Conservation (phyloP, 495 filamentous ascomycete genomes). For the Tetracladium marchalianum region DNA sequence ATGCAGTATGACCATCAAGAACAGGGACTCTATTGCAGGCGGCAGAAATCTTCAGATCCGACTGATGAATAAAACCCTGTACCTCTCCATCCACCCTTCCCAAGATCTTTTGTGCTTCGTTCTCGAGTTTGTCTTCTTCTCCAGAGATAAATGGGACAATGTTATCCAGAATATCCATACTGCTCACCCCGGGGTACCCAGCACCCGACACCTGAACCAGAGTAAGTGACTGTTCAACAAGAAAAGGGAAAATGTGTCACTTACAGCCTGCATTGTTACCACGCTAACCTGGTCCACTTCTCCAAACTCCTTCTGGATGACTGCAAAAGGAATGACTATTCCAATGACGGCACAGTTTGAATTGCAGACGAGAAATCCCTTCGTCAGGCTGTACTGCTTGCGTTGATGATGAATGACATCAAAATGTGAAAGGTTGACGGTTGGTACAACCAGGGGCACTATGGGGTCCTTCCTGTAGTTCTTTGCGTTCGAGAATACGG, state of each 20-base stretch:
- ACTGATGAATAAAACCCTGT: slow-evolving; percentile 56
- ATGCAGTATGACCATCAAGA: slow-evolving; percentile 76
- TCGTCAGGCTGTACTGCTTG: slow-evolving; percentile 51
- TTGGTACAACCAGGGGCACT: slow-evolving; percentile 79
- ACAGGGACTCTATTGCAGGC: slow-evolving; percentile 79
- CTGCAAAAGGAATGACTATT: slow-evolving; percentile 80
- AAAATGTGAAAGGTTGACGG: slow-evolving; percentile 72
- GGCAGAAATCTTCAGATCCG: slow-evolving; percentile 56
- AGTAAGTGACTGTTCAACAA: too few relatives aligned
- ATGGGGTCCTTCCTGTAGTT: slow-evolving; percentile 76
- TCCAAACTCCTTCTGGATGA: slow-evolving; percentile 67
- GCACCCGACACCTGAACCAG: slow-evolving; percentile 40
- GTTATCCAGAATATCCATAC: slow-evolving; percentile 67
- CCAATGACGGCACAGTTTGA: slow-evolving; percentile 88
- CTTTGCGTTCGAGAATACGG: slow-evolving; percentile 84
- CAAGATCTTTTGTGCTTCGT: slow-evolving; percentile 78
- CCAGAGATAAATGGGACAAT: slow-evolving; percentile 80
- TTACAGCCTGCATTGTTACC: slow-evolving; percentile 76
- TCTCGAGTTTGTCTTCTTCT: slow-evolving; percentile 83
- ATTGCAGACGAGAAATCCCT: slow-evolving; percentile 81
- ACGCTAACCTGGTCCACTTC: slow-evolving; percentile 65
- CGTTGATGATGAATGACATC: slow-evolving; percentile 70
- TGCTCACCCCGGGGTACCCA: slow-evolving; percentile 80
- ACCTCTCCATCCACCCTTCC: slow-evolving; percentile 53
- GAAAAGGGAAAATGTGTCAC: slow-evolving; percentile 17